Percentiles rank a stretch among this genome's conserved stretches.
Conservation (phyloP, 805 yeast genomes). For the Pichia californica region DNA sequence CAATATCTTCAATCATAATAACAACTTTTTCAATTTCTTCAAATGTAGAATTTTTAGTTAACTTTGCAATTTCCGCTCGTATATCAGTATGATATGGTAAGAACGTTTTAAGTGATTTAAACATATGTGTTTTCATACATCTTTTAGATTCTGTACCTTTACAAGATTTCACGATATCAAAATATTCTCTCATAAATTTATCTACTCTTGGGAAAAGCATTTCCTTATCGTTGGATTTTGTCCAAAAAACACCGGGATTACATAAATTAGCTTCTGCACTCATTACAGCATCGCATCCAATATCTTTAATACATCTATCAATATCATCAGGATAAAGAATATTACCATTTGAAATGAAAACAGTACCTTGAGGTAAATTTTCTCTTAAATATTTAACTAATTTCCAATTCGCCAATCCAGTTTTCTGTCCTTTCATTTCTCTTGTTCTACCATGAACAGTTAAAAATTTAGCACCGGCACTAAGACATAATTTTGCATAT, state of each 20-base stretch:
- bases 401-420: slow-evolving; percentile 95
- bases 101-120: slow-evolving; percentile 79
- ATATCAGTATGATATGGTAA: slow-evolving; percentile 71
- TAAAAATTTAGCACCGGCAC: slow-evolving; percentile 92
- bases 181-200: slow-evolving; percentile 73
- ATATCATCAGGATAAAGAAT: slow-evolving; percentile 85
- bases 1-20: slow-evolving; percentile 58
- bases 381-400: slow-evolving; percentile 69
- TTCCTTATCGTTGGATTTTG: slow-evolving; percentile 44
- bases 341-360: slow-evolving; percentile 92
- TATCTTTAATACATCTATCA: slow-evolving; percentile 53
- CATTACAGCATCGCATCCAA: slow-evolving; percentile 88
- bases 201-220: slow-evolving; percentile 83
- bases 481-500: slow-evolving; percentile 82
- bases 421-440: slow-evolving; percentile 95
- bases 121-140: slow-evolving; percentile 89
- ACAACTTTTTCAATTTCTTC: slow-evolving; percentile 48
- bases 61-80: slow-evolving; percentile 60
- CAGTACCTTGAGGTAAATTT: slow-evolving; percentile 70
- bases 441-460: slow-evolving; percentile 95
- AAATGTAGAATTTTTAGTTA: slow-evolving; percentile 35
- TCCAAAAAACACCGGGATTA: slow-evolving; percentile 88
- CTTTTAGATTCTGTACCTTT: slow-evolving; percentile 68
- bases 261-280: slow-evolving; percentile 92
- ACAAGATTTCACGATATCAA: slow-evolving; percentile 63